These are phyloP conservation scores for Aureobasidium sp. DNA, from an alignment of 2,329 filamentous ascomycete genomes.

Conservation along the genomic window DNA sequence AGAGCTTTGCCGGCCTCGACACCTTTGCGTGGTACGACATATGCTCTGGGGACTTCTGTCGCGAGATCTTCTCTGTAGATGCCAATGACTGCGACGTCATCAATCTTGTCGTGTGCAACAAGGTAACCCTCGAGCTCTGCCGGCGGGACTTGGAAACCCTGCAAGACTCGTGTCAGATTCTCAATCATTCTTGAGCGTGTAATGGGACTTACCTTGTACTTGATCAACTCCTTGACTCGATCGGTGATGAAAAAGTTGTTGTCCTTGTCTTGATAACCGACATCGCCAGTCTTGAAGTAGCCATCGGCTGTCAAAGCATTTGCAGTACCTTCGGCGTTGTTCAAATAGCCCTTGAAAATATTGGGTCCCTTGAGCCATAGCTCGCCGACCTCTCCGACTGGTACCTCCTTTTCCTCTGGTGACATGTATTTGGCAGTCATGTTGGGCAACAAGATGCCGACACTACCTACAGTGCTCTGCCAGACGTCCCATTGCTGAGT, in stretches of 20 bases:
- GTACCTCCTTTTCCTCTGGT: conserved; percentile 50
- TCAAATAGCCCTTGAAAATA: conserved; percentile 70
- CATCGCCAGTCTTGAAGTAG: conserved; percentile 86
- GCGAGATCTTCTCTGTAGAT: conserved; percentile 40
- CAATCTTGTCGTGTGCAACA: conserved; percentile 34
- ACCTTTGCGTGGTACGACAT: conserved; percentile 35
- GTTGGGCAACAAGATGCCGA: conserved; percentile 71
- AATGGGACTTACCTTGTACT: conserved; percentile 46
- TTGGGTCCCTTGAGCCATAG: conserved; percentile 72
- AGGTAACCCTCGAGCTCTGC: conserved; percentile 43
- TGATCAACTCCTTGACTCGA: conserved; percentile 64
- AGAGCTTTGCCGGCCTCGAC: conserved; percentile 25
- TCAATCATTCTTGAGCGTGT: background rate
- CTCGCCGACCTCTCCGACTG: conserved; percentile 51
- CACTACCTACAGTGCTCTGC: conserved; percentile 67
- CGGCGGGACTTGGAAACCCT: conserved; percentile 41
- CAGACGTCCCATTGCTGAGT: conserved; percentile 66
- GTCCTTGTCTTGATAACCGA: conserved; percentile 68
- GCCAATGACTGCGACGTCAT: conserved; percentile 41
- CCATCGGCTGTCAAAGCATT: conserved; percentile 69
- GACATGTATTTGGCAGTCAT: conserved; percentile 77
- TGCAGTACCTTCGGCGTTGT: conserved; percentile 62
- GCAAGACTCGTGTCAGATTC: background rate
- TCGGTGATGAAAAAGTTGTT: conserved; percentile 90
- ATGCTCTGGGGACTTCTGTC: conserved; percentile 42